A percentile compares a stretch with the other conserved stretches of the same genome.
Conservation (phyloP, 768 basidiomycete genomes). For the Pleurotus giganteus region DNA sequence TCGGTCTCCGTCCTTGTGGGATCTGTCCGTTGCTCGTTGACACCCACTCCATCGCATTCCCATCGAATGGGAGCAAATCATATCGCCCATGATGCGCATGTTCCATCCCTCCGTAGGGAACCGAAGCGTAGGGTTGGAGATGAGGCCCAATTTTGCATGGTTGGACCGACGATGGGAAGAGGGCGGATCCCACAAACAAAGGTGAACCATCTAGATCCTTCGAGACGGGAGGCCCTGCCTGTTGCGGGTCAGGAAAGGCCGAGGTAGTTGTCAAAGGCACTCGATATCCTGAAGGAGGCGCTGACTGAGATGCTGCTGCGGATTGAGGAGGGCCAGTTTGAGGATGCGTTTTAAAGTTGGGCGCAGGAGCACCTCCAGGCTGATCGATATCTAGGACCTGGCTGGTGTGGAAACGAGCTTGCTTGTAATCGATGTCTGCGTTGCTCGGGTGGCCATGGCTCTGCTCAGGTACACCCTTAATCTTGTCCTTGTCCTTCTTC, state of each 20-base stretch:
- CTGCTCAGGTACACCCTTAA: slow-evolving; percentile 14
- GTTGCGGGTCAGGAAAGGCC: slow-evolving; percentile 40
- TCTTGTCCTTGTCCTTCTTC: slow-evolving; percentile 20
- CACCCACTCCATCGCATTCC: slow-evolving; percentile 74
- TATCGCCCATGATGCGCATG: slow-evolving; percentile 61
- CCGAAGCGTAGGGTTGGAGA: slow-evolving; percentile 49
- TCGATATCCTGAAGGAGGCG: slow-evolving; percentile 68
- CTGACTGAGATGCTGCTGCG: slow-evolving; percentile 13
- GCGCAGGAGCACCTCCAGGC: background rate
- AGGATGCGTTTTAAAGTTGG: slow-evolving; percentile 6
- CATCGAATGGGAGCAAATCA: slow-evolving; percentile 71
- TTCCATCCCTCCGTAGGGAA: slow-evolving; percentile 67
- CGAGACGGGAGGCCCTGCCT: slow-evolving; percentile 51
- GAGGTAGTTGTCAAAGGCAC: slow-evolving; percentile 46
- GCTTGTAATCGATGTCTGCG: slow-evolving; percentile 1
- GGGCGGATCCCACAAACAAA: slow-evolving; percentile 72
- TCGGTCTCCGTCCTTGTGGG: slow-evolving; percentile 53
- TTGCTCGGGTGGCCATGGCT: background rate
- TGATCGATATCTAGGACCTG: background rate
- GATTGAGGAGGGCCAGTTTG: slow-evolving; percentile 14
- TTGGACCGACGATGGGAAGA: slow-evolving; percentile 66
- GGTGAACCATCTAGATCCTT: slow-evolving; percentile 60
- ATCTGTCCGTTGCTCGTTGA: slow-evolving; percentile 56
- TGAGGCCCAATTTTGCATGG: slow-evolving; percentile 78
- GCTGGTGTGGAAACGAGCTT: slow-evolving; percentile 3